phyloP scores from a whole-genome alignment of 495 filamentous ascomycete genomes.

The Podospora comata region DNA sequence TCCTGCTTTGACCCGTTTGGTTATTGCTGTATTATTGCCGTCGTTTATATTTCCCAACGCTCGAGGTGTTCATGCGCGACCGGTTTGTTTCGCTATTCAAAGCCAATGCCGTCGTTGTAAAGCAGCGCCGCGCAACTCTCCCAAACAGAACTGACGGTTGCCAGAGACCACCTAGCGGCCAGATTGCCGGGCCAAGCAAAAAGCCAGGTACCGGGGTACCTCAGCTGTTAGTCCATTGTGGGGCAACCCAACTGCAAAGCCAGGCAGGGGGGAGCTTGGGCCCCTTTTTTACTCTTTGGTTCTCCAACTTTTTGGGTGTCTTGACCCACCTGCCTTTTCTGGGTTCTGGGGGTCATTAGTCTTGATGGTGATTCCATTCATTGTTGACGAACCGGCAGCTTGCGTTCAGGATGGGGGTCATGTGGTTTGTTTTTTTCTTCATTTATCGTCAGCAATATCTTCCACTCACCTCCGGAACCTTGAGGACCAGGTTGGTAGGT shows the following conservation, averaged over 20 bases:
- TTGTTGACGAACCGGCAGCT: background rate
- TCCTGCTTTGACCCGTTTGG: background rate
- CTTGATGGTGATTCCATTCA: background rate
- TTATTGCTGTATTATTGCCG: background rate
- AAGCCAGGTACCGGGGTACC: background rate
- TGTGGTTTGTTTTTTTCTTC: background rate
- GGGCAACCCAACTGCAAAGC: background rate
- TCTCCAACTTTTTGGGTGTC: background rate
- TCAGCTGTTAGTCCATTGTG: background rate
- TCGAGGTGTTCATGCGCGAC: background rate
- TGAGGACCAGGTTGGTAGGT: background rate
- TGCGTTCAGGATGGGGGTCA: background rate
- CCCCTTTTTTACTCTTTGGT: too few relatives aligned
- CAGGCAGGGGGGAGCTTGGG: background rate
- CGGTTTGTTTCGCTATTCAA: too few relatives aligned
- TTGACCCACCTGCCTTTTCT: background rate
- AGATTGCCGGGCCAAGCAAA: background rate
- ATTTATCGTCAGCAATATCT: background rate
- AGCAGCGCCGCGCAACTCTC: conserved; percentile 4
- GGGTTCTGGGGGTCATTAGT: too few relatives aligned
- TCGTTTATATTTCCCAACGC: background rate
- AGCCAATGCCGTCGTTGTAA: background rate
- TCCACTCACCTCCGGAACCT: too few relatives aligned
- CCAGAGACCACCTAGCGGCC: background rate
- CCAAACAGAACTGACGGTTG: conserved; percentile 14